These are phyloP conservation scores for Saprolegnia parasitica DNA, from an alignment of 352 stramenopile genomes.

Conservation along the genomic window DNA sequence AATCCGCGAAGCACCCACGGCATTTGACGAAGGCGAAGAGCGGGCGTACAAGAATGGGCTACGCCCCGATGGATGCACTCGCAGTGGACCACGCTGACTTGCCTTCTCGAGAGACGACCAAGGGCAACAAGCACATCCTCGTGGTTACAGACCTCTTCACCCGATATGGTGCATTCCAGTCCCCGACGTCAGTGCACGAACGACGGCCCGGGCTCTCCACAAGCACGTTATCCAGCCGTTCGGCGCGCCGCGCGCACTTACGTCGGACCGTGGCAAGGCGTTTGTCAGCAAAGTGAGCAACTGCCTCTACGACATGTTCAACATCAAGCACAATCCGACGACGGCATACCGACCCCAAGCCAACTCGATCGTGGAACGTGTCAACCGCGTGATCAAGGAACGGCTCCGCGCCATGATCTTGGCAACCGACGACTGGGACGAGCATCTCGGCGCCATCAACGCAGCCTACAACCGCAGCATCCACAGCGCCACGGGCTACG, in stretches of 20 bases:
- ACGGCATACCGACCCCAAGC: neutral
- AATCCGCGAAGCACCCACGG: neutral
- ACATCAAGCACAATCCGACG: neutral
- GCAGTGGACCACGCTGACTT: neutral
- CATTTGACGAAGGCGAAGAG: neutral
- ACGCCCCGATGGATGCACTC: neutral
- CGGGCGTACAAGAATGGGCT: neutral
- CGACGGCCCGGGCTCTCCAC: neutral
- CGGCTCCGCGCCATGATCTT: neutral
- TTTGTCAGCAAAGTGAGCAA: neutral
- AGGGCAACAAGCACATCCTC: neutral
- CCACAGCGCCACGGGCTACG: neutral
- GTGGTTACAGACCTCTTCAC: neutral
- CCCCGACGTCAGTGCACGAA: neutral
- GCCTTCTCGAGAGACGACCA: neutral
- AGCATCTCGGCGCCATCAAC: neutral
- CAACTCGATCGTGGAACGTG: neutral
- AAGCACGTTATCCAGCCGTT: neutral
- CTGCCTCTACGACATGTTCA: neutral
- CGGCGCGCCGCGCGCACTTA: neutral
- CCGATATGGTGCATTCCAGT: neutral
- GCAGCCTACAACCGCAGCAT: neutral
- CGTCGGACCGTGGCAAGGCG: neutral
- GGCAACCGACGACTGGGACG: neutral
- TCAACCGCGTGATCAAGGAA: neutral